Evolutionary conservation across 805 yeast species (phyloP).

Genomic region (Candida silvicultrix): DNA sequence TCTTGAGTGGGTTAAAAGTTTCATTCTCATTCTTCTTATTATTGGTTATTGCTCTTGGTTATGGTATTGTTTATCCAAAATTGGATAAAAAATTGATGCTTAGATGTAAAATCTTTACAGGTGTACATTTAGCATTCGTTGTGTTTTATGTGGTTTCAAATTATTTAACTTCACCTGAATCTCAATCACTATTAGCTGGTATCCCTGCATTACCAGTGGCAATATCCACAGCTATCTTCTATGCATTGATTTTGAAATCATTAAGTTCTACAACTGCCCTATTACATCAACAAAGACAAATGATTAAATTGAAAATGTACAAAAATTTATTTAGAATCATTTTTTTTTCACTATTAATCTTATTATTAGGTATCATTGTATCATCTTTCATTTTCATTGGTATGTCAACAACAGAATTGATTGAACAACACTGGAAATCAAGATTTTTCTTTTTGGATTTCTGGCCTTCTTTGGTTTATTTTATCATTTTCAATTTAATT

Average conservation of each 20-base stretch:
- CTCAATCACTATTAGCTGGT: constrained; percentile 43
- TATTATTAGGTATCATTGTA: constrained; percentile 65
- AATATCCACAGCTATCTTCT: constrained; percentile 63
- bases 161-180: constrained; percentile 45
- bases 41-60: constrained; percentile 83
- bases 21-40: constrained; percentile 86
- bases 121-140: constrained; percentile 48
- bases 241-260: constrained; percentile 66
- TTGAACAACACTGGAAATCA: constrained; percentile 88
- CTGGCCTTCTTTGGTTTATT: constrained; percentile 91
- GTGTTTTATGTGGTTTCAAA: constrained; percentile 47
- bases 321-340: constrained; percentile 69
- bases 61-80: constrained; percentile 88
- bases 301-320: constrained; percentile 86
- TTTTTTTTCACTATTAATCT: constrained; percentile 60
- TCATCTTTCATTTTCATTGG: constrained; percentile 67
- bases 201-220: constrained; percentile 67
- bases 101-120: constrained; percentile 56
- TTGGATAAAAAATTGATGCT: constrained; percentile 71
- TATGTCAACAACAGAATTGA: constrained; percentile 66
- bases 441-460: constrained; percentile 85
- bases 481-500: constrained; percentile 72
- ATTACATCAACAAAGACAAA: constrained; percentile 80
- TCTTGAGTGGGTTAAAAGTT: constrained; percentile 73
- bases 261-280: constrained; percentile 68